phyloP scores from a whole-genome alignment of 2,329 filamentous ascomycete genomes.

The Verticillium zaregamsianum region DNA sequence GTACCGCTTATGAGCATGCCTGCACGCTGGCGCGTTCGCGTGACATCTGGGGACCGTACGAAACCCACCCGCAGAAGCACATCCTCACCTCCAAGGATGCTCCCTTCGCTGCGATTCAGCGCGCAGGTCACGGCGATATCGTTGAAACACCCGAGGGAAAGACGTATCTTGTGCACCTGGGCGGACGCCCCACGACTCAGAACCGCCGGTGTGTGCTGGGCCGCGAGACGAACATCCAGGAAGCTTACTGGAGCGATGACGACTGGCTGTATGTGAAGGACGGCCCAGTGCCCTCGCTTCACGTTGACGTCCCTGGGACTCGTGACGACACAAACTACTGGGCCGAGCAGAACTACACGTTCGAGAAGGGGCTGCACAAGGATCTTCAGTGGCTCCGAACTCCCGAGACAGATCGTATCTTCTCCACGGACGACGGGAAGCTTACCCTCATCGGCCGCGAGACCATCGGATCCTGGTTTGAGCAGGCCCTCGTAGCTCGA shows the following conservation, averaged over 20 bases:
- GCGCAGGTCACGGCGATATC: slow-evolving; percentile 49
- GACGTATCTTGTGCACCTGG: slow-evolving; percentile 51
- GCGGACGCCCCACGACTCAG: slow-evolving; percentile 47
- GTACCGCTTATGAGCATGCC: slow-evolving; percentile 57
- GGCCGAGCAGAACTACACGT: slow-evolving; percentile 43
- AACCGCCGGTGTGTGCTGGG: slow-evolving; percentile 49
- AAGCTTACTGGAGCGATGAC: slow-evolving; percentile 57
- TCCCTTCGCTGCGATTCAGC: slow-evolving; percentile 44
- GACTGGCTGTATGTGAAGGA: slow-evolving; percentile 61
- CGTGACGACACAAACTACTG: slow-evolving; percentile 47
- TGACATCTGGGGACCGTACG: slow-evolving; percentile 58
- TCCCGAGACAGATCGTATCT: slow-evolving; percentile 50
- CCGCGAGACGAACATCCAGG: slow-evolving; percentile 54
- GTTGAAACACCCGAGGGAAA: slow-evolving; percentile 49
- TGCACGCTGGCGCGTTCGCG: slow-evolving; percentile 52
- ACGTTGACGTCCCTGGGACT: slow-evolving; percentile 44
- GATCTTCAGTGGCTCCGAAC: slow-evolving; percentile 57
- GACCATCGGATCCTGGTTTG: slow-evolving; percentile 54
- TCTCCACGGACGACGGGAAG: slow-evolving; percentile 31
- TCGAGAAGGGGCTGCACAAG: slow-evolving; percentile 37
- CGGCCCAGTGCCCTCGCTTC: slow-evolving; percentile 49
- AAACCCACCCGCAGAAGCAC: slow-evolving; percentile 53
- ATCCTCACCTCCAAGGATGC: slow-evolving; percentile 50
- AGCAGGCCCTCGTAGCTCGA: slow-evolving; percentile 51
- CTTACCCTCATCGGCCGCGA: slow-evolving; percentile 48